Evolutionary conservation across 192 early-diverging fungal genomes (phyloP).

Genomic region (Rhizophagus sp.): DNA sequence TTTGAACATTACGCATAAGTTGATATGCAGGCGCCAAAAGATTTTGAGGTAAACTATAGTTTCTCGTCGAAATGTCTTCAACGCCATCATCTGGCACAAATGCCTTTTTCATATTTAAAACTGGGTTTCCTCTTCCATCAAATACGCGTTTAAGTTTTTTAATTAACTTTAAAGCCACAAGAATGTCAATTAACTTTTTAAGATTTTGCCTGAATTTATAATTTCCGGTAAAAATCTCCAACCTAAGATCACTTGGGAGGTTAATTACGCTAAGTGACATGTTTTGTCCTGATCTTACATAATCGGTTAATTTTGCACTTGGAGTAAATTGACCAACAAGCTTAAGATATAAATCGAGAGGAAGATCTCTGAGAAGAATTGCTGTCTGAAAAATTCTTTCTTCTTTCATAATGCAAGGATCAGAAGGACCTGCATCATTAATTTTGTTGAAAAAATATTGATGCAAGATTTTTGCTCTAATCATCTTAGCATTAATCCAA

Average conservation of each 20-base stretch:
- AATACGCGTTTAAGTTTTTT: constrained; percentile 8
- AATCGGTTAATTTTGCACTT: constrained; percentile 27
- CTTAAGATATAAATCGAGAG: constrained; percentile 38
- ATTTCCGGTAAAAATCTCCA: constrained; percentile 25
- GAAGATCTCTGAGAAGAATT: constrained; percentile 34
- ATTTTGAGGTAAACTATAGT: constrained; percentile 11
- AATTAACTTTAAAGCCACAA: constrained; percentile 30
- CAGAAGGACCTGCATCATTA: not conserved
- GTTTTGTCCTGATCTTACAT: constrained; percentile 26
- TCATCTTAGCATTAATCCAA: constrained; percentile 48
- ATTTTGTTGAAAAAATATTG: constrained; percentile 40
- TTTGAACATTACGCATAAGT: constrained; percentile 23
- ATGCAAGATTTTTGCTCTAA: constrained; percentile 46
- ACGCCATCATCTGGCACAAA: not conserved
- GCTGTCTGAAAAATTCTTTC: constrained; percentile 31
- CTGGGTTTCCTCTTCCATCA: constrained; percentile 19
- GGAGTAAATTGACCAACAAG: constrained; percentile 36
- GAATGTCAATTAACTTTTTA: constrained; percentile 33
- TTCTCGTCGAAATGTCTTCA: not conserved
- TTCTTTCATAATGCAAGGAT: constrained; percentile 10
- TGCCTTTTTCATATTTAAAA: not conserved
- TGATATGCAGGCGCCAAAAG: constrained; percentile 28
- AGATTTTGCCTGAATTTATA: constrained; percentile 28
- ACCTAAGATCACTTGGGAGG: constrained; percentile 9
- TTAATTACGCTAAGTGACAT: constrained; percentile 16